Percentiles rank a stretch among this genome's conserved stretches.
phyloP scores from a whole-genome alignment of 2,329 filamentous ascomycete species.

The Botrytis squamosa region DNA sequence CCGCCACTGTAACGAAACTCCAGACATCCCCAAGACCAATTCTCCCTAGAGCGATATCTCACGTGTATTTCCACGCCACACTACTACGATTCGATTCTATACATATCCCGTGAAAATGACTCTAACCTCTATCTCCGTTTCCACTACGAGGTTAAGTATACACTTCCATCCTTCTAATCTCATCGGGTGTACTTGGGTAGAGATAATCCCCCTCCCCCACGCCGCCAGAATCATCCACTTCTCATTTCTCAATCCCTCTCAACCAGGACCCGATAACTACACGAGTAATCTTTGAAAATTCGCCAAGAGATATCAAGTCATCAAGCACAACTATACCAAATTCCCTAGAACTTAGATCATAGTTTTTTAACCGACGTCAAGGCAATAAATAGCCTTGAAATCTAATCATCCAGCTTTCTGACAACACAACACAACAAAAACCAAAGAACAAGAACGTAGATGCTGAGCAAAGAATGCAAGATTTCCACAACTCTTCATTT shows the following conservation, averaged over 20 bases:
- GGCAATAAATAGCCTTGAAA: too few species aligned
- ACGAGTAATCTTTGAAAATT: fast-evolving
- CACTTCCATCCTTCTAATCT: background rate
- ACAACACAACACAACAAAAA: background rate
- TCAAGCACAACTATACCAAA: too few species aligned
- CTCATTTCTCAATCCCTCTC: background rate
- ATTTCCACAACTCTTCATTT: too few species aligned
- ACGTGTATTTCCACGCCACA: background rate
- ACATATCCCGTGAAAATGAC: fast-evolving
- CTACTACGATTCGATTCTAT: background rate
- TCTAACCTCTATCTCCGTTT: too few species aligned
- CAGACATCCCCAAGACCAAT: too few species aligned
- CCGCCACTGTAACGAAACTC: too few species aligned
- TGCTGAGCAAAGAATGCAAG: too few species aligned
- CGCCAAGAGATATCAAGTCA: background rate
- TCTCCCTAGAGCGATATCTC: background rate
- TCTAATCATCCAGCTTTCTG: too few species aligned
- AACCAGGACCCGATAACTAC: fast-evolving
- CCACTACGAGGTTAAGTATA: background rate
- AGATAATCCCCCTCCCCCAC: background rate
- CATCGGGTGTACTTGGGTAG: background rate
- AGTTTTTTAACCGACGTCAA: fast-evolving
- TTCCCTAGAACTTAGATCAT: too few species aligned
- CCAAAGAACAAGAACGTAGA: background rate
- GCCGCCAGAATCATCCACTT: fast-evolving